Evolutionary conservation across 257 asterid species (phyloP).

Genomic region (Solanum lignicaule): DNA sequence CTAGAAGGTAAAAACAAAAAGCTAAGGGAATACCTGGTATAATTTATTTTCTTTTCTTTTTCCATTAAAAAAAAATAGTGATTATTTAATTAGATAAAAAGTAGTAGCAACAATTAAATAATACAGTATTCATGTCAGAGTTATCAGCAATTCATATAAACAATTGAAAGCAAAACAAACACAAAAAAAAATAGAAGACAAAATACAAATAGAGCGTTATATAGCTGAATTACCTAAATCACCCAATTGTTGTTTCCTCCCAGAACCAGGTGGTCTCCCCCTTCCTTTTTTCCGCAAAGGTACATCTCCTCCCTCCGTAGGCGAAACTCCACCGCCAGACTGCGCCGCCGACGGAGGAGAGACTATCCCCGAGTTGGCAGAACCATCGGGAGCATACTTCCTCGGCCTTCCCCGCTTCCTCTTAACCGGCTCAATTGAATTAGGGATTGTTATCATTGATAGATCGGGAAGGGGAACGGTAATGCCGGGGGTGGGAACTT

Average conservation of each 20-base stretch:
- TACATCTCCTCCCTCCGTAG: neutral
- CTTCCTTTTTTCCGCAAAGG: neutral
- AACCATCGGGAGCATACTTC: conserved; percentile 5
- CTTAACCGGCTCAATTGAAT: neutral
- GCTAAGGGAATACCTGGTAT: neutral
- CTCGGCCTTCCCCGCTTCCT: conserved; percentile 12
- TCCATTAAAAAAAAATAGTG: neutral
- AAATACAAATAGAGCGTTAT: neutral
- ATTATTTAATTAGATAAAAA: neutral
- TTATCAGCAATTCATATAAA: neutral
- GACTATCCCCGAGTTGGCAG: neutral
- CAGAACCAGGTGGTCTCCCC: conserved; percentile 8
- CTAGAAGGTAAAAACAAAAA: neutral
- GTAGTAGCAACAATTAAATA: neutral
- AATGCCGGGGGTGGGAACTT: neutral
- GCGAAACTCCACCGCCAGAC: neutral
- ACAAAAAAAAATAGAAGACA: neutral
- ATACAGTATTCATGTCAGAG: neutral
- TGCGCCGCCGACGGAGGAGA: neutral
- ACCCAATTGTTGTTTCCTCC: neutral
- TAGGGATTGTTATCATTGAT: neutral
- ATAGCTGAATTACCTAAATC: neutral
- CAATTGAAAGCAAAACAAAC: neutral
- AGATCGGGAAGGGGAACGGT: neutral
- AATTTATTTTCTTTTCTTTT: neutral